Evolutionary conservation across 2,329 filamentous ascomycete genomes (phyloP), one percentile per base, ranked within the genome.

Genomic region (Trichoderma sp.): DNA sequence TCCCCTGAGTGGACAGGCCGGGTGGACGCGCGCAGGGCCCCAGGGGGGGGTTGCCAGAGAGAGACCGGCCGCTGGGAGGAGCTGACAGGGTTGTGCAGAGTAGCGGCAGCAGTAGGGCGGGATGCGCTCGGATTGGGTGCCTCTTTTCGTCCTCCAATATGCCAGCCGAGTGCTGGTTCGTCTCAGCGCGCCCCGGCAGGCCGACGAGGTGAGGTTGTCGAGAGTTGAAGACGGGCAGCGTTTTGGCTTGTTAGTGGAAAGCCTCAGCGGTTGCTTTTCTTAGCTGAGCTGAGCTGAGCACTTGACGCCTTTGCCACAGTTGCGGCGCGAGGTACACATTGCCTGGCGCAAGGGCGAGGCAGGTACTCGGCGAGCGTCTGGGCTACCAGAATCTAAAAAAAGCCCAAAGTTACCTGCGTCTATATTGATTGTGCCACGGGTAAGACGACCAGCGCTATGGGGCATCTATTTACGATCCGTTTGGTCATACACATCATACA

Each of bases 161-260:
- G 13, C 28, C 51, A 24, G 61, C 51, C 51, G 59, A 64, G 16
- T 64, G 60, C n/a, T 54, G 18, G 59, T 51, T 46, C 26, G 60
- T 32, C 21, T 55, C 37, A 61, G 66, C 58, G 56, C 66, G 58
- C 46, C 66, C 72, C 63, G 70, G 73, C 70, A 71, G 58, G 28
- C 56, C 65, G 72, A 73, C 73, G 73, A 73, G 70, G 34, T 39
- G 32, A 49, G 4, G 46, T 5, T 43, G 18, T 18, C 6, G 39
- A 43, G 16, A 43, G 26, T 58, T 52, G 67, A 18, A 71, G 72
- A 72, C 72, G 68, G 43, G 21, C 18, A 28, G 26, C 18, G 18
- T 28, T 28, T 37, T 21, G 37, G 4, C 32, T 30, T 10, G 59
- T 51, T 55, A 32, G 32, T 10, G 55, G 55, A 32, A 59, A 59